These are phyloP conservation scores for Naganishia kalamii DNA, from an alignment of 768 basidiomycete genomes.

Conservation along the genomic window DNA sequence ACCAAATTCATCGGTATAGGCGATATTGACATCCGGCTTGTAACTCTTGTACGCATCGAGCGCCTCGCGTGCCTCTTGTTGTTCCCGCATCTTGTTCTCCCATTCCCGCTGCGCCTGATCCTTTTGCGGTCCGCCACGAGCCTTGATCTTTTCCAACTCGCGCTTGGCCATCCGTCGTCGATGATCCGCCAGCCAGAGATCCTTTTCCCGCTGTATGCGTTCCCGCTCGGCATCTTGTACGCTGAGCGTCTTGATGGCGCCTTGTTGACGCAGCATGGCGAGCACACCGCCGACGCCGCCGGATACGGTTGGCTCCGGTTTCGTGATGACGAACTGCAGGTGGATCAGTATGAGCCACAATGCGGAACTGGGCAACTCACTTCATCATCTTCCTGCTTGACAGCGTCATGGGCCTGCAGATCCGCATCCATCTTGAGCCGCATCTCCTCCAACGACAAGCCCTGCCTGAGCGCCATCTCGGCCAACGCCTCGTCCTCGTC, in stretches of 20 bases:
- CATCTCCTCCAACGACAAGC: constrained; percentile 44
- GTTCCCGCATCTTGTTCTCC: constrained; percentile 84
- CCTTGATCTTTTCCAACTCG: constrained; percentile 69
- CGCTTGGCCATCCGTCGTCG: constrained; percentile 67
- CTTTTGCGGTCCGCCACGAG: constrained; percentile 67
- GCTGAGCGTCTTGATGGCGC: constrained; percentile 64
- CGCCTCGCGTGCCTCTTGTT: constrained; percentile 76
- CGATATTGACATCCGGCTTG: constrained; percentile 93
- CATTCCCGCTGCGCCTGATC: constrained; percentile 92
- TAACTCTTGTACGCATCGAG: constrained; percentile 83
- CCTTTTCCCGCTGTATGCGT: constrained; percentile 70
- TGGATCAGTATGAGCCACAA: not conserved
- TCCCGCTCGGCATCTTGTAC: constrained; percentile 71
- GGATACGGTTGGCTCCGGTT: constrained; percentile 67
- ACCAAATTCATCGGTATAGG: constrained; percentile 95
- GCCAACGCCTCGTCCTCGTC: constrained; percentile 61
- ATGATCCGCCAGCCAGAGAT: constrained; percentile 84
- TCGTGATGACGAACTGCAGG: constrained; percentile 15
- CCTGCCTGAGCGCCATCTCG: constrained; percentile 45
- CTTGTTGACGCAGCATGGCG: constrained; percentile 81
- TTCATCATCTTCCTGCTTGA: constrained; percentile 55
- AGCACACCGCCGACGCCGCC: constrained; percentile 83
- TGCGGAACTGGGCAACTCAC: constrained; percentile 41
- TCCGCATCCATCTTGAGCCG: constrained; percentile 56
- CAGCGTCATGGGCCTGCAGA: constrained; percentile 64